A percentile compares a stretch with the other conserved stretches of the same genome.
Evolutionary conservation across 192 early-diverging fungal genomes (phyloP).

Genomic region (Phlyctochytrium arcticum): DNA sequence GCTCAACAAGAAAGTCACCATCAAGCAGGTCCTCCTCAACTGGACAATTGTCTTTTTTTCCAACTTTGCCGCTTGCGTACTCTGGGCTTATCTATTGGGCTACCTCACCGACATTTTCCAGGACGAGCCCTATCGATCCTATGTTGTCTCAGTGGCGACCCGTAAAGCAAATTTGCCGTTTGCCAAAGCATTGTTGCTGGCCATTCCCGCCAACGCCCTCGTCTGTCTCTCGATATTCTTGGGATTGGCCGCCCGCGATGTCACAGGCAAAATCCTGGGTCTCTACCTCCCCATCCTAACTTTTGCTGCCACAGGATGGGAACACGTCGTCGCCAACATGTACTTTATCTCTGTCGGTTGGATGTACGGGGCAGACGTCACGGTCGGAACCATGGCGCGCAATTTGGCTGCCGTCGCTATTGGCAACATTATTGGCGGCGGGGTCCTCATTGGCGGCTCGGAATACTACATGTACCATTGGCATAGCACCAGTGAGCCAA

Average conservation of each 20-base stretch:
- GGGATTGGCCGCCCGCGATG: constrained; percentile 27
- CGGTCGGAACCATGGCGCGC: constrained; percentile 2
- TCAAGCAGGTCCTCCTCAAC: constrained; percentile 20
- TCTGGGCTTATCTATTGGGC: constrained; percentile 21
- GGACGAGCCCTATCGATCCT: constrained; percentile 24
- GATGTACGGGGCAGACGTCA: constrained; percentile 25
- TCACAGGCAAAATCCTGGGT: constrained; percentile 31
- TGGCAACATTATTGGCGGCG: constrained; percentile 34
- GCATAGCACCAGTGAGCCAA: constrained; percentile 16
- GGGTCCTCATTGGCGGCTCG: constrained; percentile 22
- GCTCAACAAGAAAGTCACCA: constrained; percentile 20
- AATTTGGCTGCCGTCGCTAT: constrained; percentile 18
- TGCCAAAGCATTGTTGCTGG: constrained; percentile 18
- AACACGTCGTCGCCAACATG: constrained; percentile 35
- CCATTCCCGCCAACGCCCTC: constrained; percentile 32
- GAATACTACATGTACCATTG: constrained; percentile 37
- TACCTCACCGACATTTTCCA: constrained; percentile 24
- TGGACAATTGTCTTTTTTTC: constrained; percentile 27
- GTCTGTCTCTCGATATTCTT: constrained; percentile 33
- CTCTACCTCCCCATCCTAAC: constrained; percentile 27
- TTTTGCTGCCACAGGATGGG: constrained; percentile 32
- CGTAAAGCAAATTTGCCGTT: constrained; percentile 26
- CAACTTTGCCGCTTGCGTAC: constrained; percentile 23
- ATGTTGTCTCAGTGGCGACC: constrained; percentile 13
- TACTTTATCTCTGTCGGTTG: constrained; percentile 23